These are phyloP conservation scores for Eucalyptus sp. DNA, from an alignment of 345 rosid species.

Conservation along the genomic window DNA sequence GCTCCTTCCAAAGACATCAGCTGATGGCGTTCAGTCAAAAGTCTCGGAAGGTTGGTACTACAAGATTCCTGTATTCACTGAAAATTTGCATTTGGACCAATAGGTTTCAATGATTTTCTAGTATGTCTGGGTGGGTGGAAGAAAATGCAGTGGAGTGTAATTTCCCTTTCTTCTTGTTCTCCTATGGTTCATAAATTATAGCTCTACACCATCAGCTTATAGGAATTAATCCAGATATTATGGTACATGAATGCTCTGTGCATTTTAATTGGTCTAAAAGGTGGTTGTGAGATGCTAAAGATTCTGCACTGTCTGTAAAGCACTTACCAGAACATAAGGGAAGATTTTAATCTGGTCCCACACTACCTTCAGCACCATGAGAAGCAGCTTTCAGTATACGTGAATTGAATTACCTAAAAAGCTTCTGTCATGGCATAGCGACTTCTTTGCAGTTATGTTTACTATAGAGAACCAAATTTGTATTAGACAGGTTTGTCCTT, in stretches of 20 bases:
- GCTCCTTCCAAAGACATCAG: slow-evolving; percentile 81
- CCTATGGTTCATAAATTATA: neutral
- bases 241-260: neutral
- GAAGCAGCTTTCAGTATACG: neutral
- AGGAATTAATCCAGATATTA: neutral
- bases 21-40: slow-evolving; percentile 73
- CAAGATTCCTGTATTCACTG: neutral
- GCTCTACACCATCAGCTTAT: neutral
- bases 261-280: neutral
- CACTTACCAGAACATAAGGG: neutral
- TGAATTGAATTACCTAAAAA: neutral
- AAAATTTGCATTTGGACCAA: neutral
- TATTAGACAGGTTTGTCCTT: neutral
- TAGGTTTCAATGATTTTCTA: neutral
- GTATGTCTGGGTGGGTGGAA: neutral
- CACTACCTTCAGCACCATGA: neutral
- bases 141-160: neutral
- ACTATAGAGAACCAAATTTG: neutral
- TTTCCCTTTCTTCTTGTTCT: neutral
- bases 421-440: neutral
- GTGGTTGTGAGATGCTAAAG: neutral
- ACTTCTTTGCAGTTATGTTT: neutral
- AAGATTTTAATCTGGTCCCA: neutral
- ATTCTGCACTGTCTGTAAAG: neutral
- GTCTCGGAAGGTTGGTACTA: slow-evolving; percentile 74